These are phyloP conservation scores for thale cress (Arabidopsis thaliana) DNA, from an alignment of 345 rosid species.

Conservation along the genomic window TAIR10.1 NC_003075.7:10204501-10205000, in stretches of 20 bases:
- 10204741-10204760: constrained; percentile 36
- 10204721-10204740: constrained; percentile 7
- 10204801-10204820: constrained; percentile 61
- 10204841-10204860: constrained; percentile 64
- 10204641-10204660: neutral
- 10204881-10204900: constrained; percentile 14
- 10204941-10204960: constrained; percentile 5
- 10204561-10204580: constrained; percentile 23
- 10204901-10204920: constrained; percentile 9
- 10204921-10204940: constrained; percentile 4
- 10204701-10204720: neutral
- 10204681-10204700: constrained; percentile 23
- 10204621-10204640: constrained; percentile 10
- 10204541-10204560: constrained; percentile 8
- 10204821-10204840: constrained; percentile 69
- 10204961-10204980: constrained; percentile 18
- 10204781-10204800: constrained; percentile 77
- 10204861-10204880: constrained; percentile 78
- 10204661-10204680: constrained; percentile 12
- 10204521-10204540: neutral
- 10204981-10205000: constrained; percentile 27
- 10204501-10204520: neutral
- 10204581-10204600: constrained; percentile 21
- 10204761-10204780: constrained; percentile 81
- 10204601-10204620: constrained; percentile 6